A percentile compares a stretch with the other conserved stretches of the same genome.
Evolutionary conservation across 495 filamentous ascomycete genomes (phyloP).

Genomic region (Recurvomyces mirabilis): DNA sequence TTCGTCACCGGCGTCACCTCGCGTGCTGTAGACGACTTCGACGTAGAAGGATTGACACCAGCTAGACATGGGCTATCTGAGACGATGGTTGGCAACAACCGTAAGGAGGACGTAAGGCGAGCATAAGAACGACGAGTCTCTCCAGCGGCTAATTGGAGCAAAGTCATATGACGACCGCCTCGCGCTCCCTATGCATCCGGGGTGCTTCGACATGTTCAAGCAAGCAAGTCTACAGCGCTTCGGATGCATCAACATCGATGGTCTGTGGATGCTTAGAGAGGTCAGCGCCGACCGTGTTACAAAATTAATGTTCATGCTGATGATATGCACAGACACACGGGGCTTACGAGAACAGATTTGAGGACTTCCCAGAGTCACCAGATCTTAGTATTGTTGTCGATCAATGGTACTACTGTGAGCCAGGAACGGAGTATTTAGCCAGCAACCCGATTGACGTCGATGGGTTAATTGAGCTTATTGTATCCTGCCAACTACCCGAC

Average conservation of each 20-base stretch:
- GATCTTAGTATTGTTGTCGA: neutral
- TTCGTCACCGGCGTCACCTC: neutral
- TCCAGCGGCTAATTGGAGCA: neutral
- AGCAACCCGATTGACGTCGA: neutral
- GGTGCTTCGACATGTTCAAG: slow-evolving; percentile 9
- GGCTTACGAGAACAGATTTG: neutral
- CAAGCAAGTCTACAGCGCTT: neutral
- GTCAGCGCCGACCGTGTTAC: neutral
- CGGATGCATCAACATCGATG: slow-evolving; percentile 6
- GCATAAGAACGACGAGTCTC: neutral
- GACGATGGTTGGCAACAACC: neutral
- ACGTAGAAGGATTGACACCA: neutral
- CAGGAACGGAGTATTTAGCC: slow-evolving; percentile 2
- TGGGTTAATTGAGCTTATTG: neutral
- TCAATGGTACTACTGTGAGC: neutral
- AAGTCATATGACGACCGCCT: neutral
- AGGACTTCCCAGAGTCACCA: neutral
- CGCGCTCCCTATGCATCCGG: slow-evolving; percentile 4
- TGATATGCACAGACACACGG: neutral
- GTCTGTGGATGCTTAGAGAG: slow-evolving; percentile 3
- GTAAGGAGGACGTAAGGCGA: neutral
- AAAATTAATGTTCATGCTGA: neutral
- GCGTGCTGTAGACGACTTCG: neutral
- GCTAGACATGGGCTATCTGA: neutral
- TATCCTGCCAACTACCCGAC: neutral